These are phyloP conservation scores for Simmondsia chinensis DNA, from an alignment of 148 eudicot species.

Conservation along the genomic window DNA sequence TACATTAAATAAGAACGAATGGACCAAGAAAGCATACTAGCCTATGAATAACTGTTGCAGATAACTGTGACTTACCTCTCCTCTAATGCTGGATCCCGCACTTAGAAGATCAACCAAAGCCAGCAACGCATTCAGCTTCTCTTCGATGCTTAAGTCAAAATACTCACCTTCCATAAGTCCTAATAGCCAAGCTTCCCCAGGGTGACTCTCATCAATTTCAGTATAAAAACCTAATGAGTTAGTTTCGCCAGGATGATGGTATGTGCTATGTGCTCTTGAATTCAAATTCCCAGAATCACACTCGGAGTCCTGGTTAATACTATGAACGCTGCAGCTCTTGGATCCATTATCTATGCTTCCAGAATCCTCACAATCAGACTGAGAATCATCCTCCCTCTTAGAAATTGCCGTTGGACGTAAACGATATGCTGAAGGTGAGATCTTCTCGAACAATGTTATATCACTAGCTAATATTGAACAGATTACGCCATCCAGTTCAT, in stretches of 20 bases:
- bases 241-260: conserved; percentile 15
- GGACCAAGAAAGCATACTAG: background rate
- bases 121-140: conserved; percentile 65
- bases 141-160: conserved; percentile 79
- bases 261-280: conserved; percentile 12
- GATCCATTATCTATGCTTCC: conserved; percentile 67
- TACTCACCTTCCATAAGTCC: conserved; percentile 94
- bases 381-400: conserved; percentile 40
- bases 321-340: conserved; percentile 26
- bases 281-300: conserved; percentile 37
- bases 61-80: conserved; percentile 45
- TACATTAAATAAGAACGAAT: too few species aligned
- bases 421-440: conserved; percentile 71
- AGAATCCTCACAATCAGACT: conserved; percentile 56
- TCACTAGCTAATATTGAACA: conserved; percentile 73
- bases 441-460: conserved; percentile 82
- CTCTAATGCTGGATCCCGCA: conserved; percentile 62
- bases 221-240: conserved; percentile 18
- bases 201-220: conserved; percentile 93
- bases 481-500: conserved; percentile 53
- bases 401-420: conserved; percentile 38
- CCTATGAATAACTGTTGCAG: background rate
- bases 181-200: conserved; percentile 83
- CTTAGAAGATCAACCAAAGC: conserved; percentile 79
- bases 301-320: conserved; percentile 36